Evolutionary conservation across 2,329 filamentous ascomycete species (phyloP), one percentile per base, ranked within the genome.

Genomic region (Thielaviopsis euricoi): DNA sequence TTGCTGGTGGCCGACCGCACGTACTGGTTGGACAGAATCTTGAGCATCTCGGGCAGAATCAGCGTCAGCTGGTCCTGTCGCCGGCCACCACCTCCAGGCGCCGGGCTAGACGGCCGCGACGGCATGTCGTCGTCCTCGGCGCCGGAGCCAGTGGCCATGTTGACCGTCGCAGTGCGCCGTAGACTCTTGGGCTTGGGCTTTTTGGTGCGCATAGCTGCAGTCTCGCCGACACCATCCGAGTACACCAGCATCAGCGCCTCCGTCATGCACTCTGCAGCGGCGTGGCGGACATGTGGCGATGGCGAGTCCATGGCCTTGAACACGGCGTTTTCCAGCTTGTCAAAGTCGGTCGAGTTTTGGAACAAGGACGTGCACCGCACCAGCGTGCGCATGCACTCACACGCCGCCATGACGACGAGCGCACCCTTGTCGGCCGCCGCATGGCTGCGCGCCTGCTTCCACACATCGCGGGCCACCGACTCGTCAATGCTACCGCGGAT

Each of bases 241-340:
- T 91, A 87, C 55, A 82, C 83, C 68, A 91, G 89, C 1, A 93
- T 83, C 62, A 98, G 74, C n/a, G 83, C 81, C 61, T 88, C 82
- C 10, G 89, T 86, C 59, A 97, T 76, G 67, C 87, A 91, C 58
- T 89, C 87, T 6, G 89, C 90, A 3, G 89, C 89, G 2, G 90
- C 87, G 69, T 91, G 87, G 61, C 93, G 81, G 55, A 95, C 88
- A 26, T 83, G 78, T 0, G 83, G 72, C 53, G 84, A 86, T 1
- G 82, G 71, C 40, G 85, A 90, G 64, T 98, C 93, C 60, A 94
- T 85, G 0, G 85, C 80, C 70, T 95, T 97, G 78, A 89, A 93
- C 17, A 94, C 73, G 6, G 85, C 81, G 37, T 79, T 80, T 69
- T 91, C 89, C 21, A 97, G 71, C 67, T 86, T 89, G 64, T 98